Base-by-base conservation (phyloP, 106 monocot species). In the Dendrobium huoshanense region DNA sequence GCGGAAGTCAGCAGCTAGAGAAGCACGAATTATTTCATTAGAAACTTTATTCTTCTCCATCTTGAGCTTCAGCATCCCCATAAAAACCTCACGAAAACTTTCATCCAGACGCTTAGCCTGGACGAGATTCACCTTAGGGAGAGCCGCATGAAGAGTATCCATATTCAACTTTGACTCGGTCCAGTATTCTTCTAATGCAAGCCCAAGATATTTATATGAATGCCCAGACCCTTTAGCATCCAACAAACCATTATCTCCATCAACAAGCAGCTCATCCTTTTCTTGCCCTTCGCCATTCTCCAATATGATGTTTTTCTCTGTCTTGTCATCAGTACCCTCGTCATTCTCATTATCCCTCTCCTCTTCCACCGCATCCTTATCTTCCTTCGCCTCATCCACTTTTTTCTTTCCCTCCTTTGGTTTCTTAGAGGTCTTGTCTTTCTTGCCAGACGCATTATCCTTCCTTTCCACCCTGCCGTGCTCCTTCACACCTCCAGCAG, bases 181-280 rank as follows among this genome's bases (percentile, higher is more conserved):
- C 70, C 70, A 70, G 37, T 70, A 37, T 70, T 70, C 37, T 70
- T 70, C 70, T 37, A 70, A 70, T 3, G 70, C 70, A 70, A 70
- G 37, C 33, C 33, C 37, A 70, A 70, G 70, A 70, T 70, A 70
- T 37, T 70, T 70, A 16, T 70, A 70, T 70, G 70, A 37, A 37
- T 33, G 33, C 70, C 0, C 33, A 70, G 33, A 4, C 2, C 29
- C 70, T 33, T 70, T 16, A 9, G 33, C 70, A 33, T 70, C 70
- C 31, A 70, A 29, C 33, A 70, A 70, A 70, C 37, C 24, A 70
- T 33, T 70, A 70, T 70, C 70, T 70, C 33, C 70, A 37, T 37
- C 70, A 37, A 70, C 70, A 70, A 37, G 31, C 31, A 40, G 37
- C 15, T 37, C 70, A 37, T 40, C 29, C 33, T 70, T 70, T 0